Percentiles rank a stretch among this genome's conserved stretches.
These are phyloP conservation scores for Inga oerstediana DNA, from an alignment of 306 rosid species.

Conservation along the genomic window DNA sequence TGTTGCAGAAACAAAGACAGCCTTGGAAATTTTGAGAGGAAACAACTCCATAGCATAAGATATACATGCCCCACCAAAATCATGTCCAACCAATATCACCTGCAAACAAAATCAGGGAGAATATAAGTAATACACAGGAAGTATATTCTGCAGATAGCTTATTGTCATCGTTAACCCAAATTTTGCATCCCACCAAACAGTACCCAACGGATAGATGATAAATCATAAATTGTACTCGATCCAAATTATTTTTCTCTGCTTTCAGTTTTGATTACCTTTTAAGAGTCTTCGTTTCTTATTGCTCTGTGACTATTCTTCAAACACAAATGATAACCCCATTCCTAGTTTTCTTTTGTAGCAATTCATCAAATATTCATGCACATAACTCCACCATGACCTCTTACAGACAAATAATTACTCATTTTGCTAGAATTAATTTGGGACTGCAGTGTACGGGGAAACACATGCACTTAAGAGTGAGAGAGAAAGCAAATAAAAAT, in stretches of 20 bases:
- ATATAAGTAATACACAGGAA: background rate
- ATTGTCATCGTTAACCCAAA: background rate
- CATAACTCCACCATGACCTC: background rate
- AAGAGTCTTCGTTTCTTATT: background rate
- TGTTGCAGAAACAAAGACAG: conserved; percentile 70
- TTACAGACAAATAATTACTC: background rate
- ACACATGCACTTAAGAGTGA: background rate
- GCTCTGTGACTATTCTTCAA: background rate
- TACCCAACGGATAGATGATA: background rate
- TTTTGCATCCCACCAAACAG: background rate
- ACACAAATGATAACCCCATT: background rate
- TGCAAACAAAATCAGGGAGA: conserved; percentile 32
- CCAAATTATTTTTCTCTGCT: background rate
- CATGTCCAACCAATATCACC: conserved; percentile 79
- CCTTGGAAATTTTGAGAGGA: conserved; percentile 62
- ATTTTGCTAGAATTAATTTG: background rate
- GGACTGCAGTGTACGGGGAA: background rate
- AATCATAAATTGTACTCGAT: background rate
- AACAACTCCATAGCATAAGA: conserved; percentile 64
- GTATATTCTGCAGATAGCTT: background rate
- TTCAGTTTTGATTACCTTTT: conserved; percentile 3
- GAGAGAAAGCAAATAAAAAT: background rate
- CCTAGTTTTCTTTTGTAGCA: background rate
- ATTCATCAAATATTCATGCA: background rate
- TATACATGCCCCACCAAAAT: conserved; percentile 73